Conservation (phyloP, 2,329 filamentous ascomycete species). For the Mollisiaceae sp. region DNA sequence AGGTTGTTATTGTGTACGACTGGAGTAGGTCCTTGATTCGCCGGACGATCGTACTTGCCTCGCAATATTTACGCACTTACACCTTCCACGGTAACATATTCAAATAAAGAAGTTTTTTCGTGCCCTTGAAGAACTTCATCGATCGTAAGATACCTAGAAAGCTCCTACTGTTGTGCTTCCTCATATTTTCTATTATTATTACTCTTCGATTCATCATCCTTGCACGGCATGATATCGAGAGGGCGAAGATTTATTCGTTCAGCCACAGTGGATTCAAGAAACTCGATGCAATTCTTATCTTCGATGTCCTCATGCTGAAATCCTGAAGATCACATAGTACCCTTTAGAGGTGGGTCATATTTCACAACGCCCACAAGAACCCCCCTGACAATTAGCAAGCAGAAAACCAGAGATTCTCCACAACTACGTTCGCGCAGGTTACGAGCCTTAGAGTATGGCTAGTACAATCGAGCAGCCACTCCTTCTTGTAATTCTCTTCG, state of each 20-base stretch:
- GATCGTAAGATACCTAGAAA: neutral
- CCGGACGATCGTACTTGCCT: neutral
- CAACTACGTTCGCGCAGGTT: neutral
- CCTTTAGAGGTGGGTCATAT: neutral
- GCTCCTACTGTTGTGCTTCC: neutral
- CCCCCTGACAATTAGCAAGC: neutral
- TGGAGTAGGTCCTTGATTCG: neutral
- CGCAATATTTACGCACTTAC: neutral
- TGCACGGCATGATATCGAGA: neutral
- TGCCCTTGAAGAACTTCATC: neutral
- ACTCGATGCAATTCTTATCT: neutral
- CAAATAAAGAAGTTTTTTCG: neutral
- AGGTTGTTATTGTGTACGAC: neutral
- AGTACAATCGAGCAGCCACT: slow-evolving; percentile 27
- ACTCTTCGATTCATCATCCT: neutral
- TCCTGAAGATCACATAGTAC: neutral
- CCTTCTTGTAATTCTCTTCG: slow-evolving; percentile 30
- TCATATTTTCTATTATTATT: neutral
- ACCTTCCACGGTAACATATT: neutral
- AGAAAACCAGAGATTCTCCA: neutral
- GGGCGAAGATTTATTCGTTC: neutral
- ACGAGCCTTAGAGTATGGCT: slow-evolving; percentile 21
- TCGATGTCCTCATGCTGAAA: neutral
- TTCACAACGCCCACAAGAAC: neutral
- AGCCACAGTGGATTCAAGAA: neutral